Conservation (phyloP, 2,329 filamentous ascomycete species). For the Pseudocercospora vitis region DNA sequence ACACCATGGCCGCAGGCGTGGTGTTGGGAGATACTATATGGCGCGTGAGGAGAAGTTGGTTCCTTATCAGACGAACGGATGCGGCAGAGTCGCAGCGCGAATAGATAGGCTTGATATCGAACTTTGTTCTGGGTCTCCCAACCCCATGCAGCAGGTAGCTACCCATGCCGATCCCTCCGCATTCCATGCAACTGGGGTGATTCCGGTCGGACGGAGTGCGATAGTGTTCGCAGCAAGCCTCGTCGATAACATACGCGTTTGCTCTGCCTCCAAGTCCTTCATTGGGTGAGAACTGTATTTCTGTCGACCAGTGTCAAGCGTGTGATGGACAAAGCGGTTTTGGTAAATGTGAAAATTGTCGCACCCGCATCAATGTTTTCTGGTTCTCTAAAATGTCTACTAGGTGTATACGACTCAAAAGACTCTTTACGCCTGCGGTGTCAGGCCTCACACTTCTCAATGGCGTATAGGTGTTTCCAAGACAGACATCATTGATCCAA, state of each 20-base stretch:
- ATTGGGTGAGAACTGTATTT: too few relatives aligned
- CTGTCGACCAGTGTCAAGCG: too few relatives aligned
- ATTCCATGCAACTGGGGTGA: background rate
- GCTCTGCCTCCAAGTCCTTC: too few relatives aligned
- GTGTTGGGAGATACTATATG: background rate
- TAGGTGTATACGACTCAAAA: background rate
- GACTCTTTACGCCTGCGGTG: background rate
- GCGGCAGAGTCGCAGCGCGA: background rate
- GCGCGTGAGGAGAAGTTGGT: background rate
- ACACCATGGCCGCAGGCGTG: background rate
- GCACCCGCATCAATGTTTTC: background rate
- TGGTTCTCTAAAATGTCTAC: background rate
- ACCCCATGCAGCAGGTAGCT: background rate
- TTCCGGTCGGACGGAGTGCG: background rate
- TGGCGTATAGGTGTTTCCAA: background rate
- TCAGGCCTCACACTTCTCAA: background rate
- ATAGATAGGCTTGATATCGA: slow-evolving; percentile 2
- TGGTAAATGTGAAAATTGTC: background rate
- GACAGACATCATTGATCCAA: background rate
- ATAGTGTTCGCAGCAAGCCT: too few relatives aligned
- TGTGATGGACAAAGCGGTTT: too few relatives aligned
- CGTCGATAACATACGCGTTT: too few relatives aligned
- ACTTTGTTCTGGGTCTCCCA: background rate
- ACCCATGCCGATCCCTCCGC: slow-evolving; percentile 4
- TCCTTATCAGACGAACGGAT: background rate